phyloP scores from a whole-genome alignment of 176 grass and related monocot species.

The Juncus inflexus region DNA sequence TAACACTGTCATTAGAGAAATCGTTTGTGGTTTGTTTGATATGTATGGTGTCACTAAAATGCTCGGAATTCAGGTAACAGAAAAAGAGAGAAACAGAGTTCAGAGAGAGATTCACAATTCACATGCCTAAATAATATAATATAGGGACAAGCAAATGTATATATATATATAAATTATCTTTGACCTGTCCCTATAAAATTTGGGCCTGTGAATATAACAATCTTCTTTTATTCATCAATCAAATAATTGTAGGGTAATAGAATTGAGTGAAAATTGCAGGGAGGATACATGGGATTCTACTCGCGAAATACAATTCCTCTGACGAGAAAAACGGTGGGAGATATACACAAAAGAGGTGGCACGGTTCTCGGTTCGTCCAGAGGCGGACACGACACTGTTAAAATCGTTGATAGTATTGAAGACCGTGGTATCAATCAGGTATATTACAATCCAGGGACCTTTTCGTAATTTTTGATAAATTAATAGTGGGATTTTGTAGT shows the following conservation, averaged over 20 bases:
- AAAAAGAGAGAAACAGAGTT: no score
- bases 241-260: neutral
- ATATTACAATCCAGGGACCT: slow-evolving; percentile 7
- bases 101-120: no score
- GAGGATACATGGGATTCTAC: slow-evolving; percentile 94
- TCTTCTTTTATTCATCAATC: neutral
- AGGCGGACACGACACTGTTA: slow-evolving; percentile 85
- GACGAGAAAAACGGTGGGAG: slow-evolving; percentile 69
- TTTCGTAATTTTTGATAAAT: slow-evolving; percentile 9
- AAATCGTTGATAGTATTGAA: slow-evolving; percentile 95
- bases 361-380: slow-evolving; percentile 84
- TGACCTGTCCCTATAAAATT: no score
- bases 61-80: slow-evolving; percentile 73
- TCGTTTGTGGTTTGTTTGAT: slow-evolving; percentile 76
- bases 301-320: slow-evolving; percentile 70
- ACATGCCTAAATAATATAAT: no score
- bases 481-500: neutral
- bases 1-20: slow-evolving; percentile 98
- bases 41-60: slow-evolving; percentile 94
- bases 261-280: slow-evolving; percentile 32
- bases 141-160: no score
- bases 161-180: no score
- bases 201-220: neutral
- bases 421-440: slow-evolving; percentile 97
- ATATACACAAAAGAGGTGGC: slow-evolving; percentile 93